These are phyloP conservation scores for Cladosporium colombiae DNA, from an alignment of 2,329 filamentous ascomycete genomes.

Conservation along the genomic window DNA sequence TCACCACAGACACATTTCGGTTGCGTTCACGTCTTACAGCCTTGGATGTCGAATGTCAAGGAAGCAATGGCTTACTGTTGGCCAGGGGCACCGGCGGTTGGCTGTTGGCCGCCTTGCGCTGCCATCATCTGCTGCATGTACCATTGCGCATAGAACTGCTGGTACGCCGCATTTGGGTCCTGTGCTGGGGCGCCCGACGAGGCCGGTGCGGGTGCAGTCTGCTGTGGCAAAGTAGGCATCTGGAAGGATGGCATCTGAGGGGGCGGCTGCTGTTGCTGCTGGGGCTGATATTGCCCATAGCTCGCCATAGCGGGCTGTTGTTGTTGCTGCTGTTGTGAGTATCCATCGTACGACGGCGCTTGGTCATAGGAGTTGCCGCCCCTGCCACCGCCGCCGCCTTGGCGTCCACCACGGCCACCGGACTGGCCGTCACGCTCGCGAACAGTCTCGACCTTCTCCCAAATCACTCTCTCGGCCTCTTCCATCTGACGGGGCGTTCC, in stretches of 20 bases:
- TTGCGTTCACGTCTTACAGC: constrained; percentile 18
- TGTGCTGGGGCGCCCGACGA: constrained; percentile 26
- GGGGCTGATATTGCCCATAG: constrained; percentile 33
- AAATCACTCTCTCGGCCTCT: constrained; percentile 79
- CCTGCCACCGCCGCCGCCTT: constrained; percentile 23
- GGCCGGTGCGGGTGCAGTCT: constrained; percentile 23
- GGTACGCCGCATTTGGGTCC: constrained; percentile 23
- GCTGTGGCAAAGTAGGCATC: constrained; percentile 32
- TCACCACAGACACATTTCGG: constrained; percentile 9
- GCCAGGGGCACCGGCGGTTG: constrained; percentile 35
- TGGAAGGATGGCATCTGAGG: constrained; percentile 27
- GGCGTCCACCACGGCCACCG: constrained; percentile 37
- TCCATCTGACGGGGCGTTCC: constrained; percentile 76
- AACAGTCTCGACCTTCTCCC: constrained; percentile 88
- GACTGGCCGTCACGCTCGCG: constrained; percentile 53
- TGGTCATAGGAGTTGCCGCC: constrained; percentile 19
- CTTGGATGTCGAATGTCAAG: constrained; percentile 7
- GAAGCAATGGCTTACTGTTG: constrained; percentile 9
- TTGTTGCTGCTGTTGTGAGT: constrained; percentile 52
- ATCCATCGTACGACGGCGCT: constrained; percentile 44
- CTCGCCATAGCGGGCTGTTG: constrained; percentile 38
- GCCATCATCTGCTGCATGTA: constrained; percentile 34
- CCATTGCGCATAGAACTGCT: constrained; percentile 27
- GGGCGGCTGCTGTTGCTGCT: constrained; percentile 29
- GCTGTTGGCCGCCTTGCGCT: constrained; percentile 40